phyloP scores from a whole-genome alignment of 139 green algal species.

The Limnomonas spitsbergensis region DNA sequence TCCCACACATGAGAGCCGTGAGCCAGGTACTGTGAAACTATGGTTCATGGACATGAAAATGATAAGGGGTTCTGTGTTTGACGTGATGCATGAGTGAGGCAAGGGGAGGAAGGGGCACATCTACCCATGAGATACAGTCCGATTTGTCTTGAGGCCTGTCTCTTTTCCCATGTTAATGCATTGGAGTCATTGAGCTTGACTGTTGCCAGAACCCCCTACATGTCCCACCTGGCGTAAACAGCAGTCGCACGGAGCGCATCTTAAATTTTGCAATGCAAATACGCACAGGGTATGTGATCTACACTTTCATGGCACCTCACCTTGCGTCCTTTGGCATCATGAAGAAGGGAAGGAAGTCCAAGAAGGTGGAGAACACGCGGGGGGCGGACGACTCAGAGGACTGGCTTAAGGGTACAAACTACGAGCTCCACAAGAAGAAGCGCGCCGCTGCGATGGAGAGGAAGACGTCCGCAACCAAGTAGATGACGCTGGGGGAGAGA shows the following conservation, averaged over 20 bases:
- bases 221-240: too few relatives aligned
- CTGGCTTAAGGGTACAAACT: slow-evolving; percentile 66
- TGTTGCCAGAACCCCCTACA: too few relatives aligned
- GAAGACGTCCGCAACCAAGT: background rate
- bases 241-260: too few relatives aligned
- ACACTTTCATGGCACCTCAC: background rate
- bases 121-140: too few relatives aligned
- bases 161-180: too few relatives aligned
- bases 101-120: too few relatives aligned
- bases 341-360: slow-evolving; percentile 32
- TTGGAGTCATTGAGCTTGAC: background rate
- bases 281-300: background rate
- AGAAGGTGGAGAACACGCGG: slow-evolving; percentile 22
- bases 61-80: too few relatives aligned
- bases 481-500: background rate
- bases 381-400: slow-evolving; percentile 43
- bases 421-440: slow-evolving; percentile 40
- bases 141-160: too few relatives aligned
- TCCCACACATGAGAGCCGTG: too few relatives aligned
- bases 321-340: slow-evolving; percentile 4
- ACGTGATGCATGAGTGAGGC: too few relatives aligned
- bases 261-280: too few relatives aligned
- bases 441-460: slow-evolving; percentile 12
- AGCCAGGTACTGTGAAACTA: background rate
- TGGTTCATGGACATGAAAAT: background rate